phyloP scores from a whole-genome alignment of 2,329 filamentous ascomycete species.

The Curvularia hawaiiensis region DNA sequence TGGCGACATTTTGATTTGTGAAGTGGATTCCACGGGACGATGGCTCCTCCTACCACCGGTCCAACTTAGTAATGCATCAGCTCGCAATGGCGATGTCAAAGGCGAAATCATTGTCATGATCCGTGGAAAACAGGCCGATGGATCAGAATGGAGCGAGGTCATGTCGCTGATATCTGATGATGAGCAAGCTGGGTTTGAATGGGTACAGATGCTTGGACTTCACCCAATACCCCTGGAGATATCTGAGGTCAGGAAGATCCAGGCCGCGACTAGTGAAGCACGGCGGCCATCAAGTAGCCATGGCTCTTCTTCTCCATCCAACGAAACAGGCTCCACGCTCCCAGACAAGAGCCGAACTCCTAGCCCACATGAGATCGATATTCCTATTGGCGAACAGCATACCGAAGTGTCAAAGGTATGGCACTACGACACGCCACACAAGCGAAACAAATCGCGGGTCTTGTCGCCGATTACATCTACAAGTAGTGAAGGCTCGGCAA shows the following conservation, averaged over 20 bases:
- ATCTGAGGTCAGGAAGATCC: constrained; percentile 52
- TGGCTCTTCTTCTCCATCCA: constrained; percentile 57
- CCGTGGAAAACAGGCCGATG: constrained; percentile 67
- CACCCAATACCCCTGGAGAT: constrained; percentile 66
- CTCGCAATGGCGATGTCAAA: constrained; percentile 73
- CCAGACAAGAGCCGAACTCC: constrained; percentile 51
- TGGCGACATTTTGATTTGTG: constrained; percentile 90
- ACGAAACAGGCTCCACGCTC: constrained; percentile 37
- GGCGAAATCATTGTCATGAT: constrained; percentile 87
- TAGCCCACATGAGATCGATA: constrained; percentile 60
- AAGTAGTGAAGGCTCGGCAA: constrained; percentile 46
- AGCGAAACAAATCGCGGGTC: constrained; percentile 33
- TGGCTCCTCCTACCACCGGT: constrained; percentile 95
- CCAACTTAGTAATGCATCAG: constrained; percentile 74
- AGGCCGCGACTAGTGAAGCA: constrained; percentile 57
- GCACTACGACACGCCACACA: constrained; percentile 46
- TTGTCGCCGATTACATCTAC: constrained; percentile 45
- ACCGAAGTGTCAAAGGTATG: constrained; percentile 54
- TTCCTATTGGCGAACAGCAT: constrained; percentile 66
- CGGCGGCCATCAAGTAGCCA: constrained; percentile 55
- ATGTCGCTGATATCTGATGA: constrained; percentile 77
- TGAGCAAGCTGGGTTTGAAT: constrained; percentile 79
- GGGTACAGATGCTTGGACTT: constrained; percentile 82
- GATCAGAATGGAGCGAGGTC: constrained; percentile 80
- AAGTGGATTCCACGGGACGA: constrained; percentile 75